Evolutionary conservation across 108 stramenopile genomes (phyloP), one percentile per base, ranked within the genome.

Genomic region (Licmophora abbreviata): DNA sequence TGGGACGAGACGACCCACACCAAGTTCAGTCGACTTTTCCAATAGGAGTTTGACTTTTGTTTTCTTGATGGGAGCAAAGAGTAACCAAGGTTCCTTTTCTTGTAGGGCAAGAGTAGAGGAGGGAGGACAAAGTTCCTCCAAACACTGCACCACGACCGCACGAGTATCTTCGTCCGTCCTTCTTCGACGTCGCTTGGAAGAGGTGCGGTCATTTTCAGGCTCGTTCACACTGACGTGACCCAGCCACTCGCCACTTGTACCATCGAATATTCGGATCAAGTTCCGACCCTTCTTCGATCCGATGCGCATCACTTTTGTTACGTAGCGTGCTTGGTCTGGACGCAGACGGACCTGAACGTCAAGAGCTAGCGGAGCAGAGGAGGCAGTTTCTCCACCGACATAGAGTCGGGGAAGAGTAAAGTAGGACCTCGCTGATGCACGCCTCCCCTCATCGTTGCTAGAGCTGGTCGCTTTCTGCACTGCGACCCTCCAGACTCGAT

Each of bases 1-100:
- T 7, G 70, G 54, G 32, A 68, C 44, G 29, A 76, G 46, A 6
- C 31, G 15, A 2, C 70, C 64, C 4, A 69, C 69, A 1, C 79
- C 81, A 29, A 91, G 45, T 58, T 91, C 88, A 1, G 84, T 86
- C 22, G 69, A 74, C 40, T 91, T 86, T 69, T 91, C 88, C 33
- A 91, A 41, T 41, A 86, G 58, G 38, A 71, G 47, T 71, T 79
- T 81, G 24, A 64, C 59, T 25, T 81, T 65, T 20, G 63, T 50
- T 56, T 80, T 82, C 36, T 79, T 80, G 58, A 81, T 83, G 34
- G 81, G 69, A 21, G 71, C 63, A 71, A 63, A 60, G 29, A 82
- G n/a, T 55, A 68, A 20, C 66, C 73, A 64, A 15, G 54, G 64
- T 34, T 51, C 31, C 9, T 29, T 44, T 12, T 51, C 59, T 5